These are phyloP conservation scores for Tylopilus sp. DNA, from an alignment of 768 basidiomycete genomes.

Conservation along the genomic window DNA sequence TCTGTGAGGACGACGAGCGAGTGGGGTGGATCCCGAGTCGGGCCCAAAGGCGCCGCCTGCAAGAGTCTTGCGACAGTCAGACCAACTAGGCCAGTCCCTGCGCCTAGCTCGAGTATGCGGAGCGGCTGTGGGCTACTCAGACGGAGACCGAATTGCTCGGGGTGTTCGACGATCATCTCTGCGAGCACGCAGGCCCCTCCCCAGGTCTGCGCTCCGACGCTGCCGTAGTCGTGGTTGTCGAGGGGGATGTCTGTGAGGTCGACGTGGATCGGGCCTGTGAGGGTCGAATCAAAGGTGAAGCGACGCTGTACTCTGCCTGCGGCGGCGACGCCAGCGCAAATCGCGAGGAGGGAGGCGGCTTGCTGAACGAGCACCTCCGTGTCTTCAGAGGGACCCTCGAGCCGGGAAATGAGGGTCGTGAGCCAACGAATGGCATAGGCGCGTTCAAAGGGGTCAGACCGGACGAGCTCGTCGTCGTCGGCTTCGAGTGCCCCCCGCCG, in stretches of 20 bases:
- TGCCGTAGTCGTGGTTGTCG: conserved; percentile 63
- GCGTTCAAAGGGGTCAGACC: conserved; percentile 66
- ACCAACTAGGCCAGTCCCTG: conserved; percentile 55
- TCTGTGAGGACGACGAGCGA: conserved; percentile 43
- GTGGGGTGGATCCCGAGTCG: conserved; percentile 7
- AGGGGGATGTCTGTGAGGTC: conserved; percentile 65
- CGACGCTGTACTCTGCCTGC: conserved; percentile 55
- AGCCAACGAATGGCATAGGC: conserved; percentile 72
- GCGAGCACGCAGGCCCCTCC: conserved; percentile 80
- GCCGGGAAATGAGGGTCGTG: conserved; percentile 53
- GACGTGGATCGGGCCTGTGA: conserved; percentile 31
- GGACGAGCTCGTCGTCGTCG: conserved; percentile 26
- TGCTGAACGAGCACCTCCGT: conserved; percentile 43
- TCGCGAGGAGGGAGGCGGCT: conserved; percentile 61
- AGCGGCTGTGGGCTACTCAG: conserved; percentile 12
- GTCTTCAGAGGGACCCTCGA: conserved; percentile 12
- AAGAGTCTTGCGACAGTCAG: conserved; percentile 38
- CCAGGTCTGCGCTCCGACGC: conserved; percentile 88
- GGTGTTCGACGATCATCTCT: conserved; percentile 62
- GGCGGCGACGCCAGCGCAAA: conserved; percentile 59
- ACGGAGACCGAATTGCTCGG: conserved; percentile 46
- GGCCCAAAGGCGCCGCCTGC: neutral
- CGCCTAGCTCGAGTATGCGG: conserved; percentile 52
- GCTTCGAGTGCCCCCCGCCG: neutral
- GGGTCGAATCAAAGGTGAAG: conserved; percentile 41